These are phyloP conservation scores for Kodamaea laetipori DNA, from an alignment of 805 yeast genomes.

Conservation along the genomic window DNA sequence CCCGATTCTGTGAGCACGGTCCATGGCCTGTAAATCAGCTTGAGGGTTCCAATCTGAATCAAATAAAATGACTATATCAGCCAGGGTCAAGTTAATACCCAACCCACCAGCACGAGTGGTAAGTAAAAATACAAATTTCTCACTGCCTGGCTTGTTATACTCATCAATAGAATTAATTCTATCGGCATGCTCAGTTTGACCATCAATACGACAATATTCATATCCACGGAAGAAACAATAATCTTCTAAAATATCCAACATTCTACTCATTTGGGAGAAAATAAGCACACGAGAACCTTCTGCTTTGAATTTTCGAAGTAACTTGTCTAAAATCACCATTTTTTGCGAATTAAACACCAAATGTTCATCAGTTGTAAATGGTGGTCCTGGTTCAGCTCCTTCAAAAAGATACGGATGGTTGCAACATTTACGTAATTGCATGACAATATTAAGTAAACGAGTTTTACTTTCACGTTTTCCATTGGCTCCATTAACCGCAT, in stretches of 20 bases:
- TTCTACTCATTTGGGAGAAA: slow-evolving; percentile 82
- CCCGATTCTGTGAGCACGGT: slow-evolving; percentile 86
- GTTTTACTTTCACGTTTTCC: slow-evolving; percentile 78
- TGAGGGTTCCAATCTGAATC: slow-evolving; percentile 92
- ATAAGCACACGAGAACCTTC: slow-evolving; percentile 80
- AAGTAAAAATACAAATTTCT: slow-evolving; percentile 70
- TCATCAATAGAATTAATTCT: slow-evolving; percentile 77
- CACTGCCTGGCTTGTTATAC: slow-evolving; percentile 71
- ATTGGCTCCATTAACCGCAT: slow-evolving; percentile 81
- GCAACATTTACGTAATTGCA: slow-evolving; percentile 84
- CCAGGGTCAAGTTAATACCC: slow-evolving; percentile 81
- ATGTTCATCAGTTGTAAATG: slow-evolving; percentile 83
- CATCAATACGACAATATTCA: slow-evolving; percentile 79
- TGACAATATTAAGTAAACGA: slow-evolving; percentile 72
- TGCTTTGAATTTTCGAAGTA: slow-evolving; percentile 58
- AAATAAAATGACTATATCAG: slow-evolving; percentile 71
- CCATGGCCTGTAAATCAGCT: slow-evolving; percentile 89
- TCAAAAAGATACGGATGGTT: slow-evolving; percentile 84
- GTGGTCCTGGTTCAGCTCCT: slow-evolving; percentile 91
- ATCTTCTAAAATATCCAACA: slow-evolving; percentile 79
- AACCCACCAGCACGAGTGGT: slow-evolving; percentile 91
- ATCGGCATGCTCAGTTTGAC: slow-evolving; percentile 78
- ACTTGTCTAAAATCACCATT: slow-evolving; percentile 67
- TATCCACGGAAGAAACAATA: slow-evolving; percentile 70
- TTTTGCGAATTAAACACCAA: slow-evolving; percentile 72